Percentiles rank a stretch among this genome's conserved stretches.
phyloP scores from a whole-genome alignment of 305 asterid genomes.

The Fraxinus paxiana region DNA sequence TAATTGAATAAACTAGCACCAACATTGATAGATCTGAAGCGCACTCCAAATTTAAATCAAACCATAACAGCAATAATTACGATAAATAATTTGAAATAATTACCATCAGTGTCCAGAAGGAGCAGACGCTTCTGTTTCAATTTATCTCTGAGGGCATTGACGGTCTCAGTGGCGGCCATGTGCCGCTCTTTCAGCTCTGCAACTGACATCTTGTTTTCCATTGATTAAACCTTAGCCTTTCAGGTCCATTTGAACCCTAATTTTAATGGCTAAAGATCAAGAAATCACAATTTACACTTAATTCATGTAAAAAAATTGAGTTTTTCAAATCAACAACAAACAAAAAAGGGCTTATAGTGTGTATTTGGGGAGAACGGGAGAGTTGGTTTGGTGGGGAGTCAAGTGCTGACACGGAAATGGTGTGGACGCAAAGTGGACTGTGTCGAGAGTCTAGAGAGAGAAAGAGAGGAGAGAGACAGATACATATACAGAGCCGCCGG shows the following conservation, averaged over 20 bases:
- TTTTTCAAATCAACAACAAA: background rate
- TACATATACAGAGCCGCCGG: background rate
- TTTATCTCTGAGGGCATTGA: constrained; percentile 62
- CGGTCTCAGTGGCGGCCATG: constrained; percentile 70
- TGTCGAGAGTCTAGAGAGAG: background rate
- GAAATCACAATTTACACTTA: background rate
- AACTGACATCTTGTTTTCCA: constrained; percentile 53
- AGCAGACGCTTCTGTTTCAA: constrained; percentile 68
- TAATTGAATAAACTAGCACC: background rate
- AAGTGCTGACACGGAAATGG: constrained; percentile 23
- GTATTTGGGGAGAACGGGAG: constrained; percentile 1
- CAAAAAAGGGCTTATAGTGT: background rate
- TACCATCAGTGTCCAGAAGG: constrained; percentile 86
- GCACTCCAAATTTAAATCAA: constrained; percentile 11
- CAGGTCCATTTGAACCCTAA: constrained; percentile 31
- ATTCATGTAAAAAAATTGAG: background rate
- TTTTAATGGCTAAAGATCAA: background rate
- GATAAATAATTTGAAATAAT: background rate
- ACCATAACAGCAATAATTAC: background rate
- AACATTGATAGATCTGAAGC: constrained; percentile 37
- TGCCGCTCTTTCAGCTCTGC: constrained; percentile 88
- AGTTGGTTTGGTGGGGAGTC: constrained; percentile 16
- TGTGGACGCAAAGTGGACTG: constrained; percentile 6
- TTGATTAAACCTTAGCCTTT: constrained; percentile 6
- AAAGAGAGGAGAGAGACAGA: background rate